Base-by-base conservation (phyloP, 768 basidiomycete genomes). In the Candolleomyces eurysporus region DNA sequence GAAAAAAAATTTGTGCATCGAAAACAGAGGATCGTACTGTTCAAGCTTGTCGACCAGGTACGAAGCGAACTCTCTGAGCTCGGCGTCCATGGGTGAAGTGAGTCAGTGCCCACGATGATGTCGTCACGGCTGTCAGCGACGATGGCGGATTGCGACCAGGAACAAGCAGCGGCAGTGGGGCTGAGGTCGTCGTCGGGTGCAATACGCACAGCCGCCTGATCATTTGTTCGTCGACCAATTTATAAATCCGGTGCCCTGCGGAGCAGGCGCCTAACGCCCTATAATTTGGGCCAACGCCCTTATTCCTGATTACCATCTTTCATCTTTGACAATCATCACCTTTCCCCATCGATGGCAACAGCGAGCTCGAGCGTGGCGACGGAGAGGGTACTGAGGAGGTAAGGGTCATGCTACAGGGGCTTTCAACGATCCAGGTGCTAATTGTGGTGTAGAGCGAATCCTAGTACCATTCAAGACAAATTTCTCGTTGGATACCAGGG, bases 401-500 rank as follows among this genome's bases (percentile, higher is more conserved):
- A 67, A 42, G 70, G 16, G 19, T 22, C 14, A 16, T 22, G 42
- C 43, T n/a, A 19, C 48, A 32, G 16, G 31, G 9, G 32, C 10
- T 19, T 0, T 19, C 48, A 19, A n/a, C 48, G 45, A 10, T 4
- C 50, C 60, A 54, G 58, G 43, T 51, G 22, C 50, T 59, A 32
- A 50, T 49, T 61, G 43, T 40, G 22, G 39, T 48, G n/a, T 60
- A 80, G 89, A 64, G 87, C 88, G 10, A 81, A 90, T 68, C 84
- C 92, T 26, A 81, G 81, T 5, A 91, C 90, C 10, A 91, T 94
- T 51, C 89, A 91, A 60, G 84, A 91, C 75, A 94, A 94, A 69
- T 85, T 92, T 66, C 73, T 94, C 32, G 89, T 93, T 0, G 92
- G 92, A 40, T 94, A 94, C 71, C 92, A 94, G 74, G 92, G 91